Percentiles rank a stretch among this genome's conserved stretches.
Evolutionary conservation across 176 grass and related monocot genomes (phyloP).

Genomic region (Aegilops umbellulata): DNA sequence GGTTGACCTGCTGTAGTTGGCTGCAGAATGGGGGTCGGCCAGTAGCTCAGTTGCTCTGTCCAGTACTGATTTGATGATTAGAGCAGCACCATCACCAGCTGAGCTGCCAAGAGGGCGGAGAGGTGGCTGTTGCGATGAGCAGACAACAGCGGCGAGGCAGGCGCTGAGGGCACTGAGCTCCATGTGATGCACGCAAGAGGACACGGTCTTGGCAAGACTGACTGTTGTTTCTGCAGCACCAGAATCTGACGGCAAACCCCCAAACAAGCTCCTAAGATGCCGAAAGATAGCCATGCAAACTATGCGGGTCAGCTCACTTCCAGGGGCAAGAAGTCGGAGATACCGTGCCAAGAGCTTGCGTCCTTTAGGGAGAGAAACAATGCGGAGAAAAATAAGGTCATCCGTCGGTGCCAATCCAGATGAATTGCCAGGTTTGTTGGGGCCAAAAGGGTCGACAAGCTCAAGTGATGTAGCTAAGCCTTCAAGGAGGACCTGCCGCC

Average conservation of each 20-base stretch:
- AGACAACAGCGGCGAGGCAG: slow-evolving; percentile 92
- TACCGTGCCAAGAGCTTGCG: slow-evolving; percentile 75
- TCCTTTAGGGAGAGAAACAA: slow-evolving; percentile 89
- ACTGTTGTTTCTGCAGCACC: slow-evolving; percentile 65
- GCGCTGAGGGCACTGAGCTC: slow-evolving; percentile 83
- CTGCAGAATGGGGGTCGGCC: slow-evolving; percentile 66
- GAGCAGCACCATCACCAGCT: slow-evolving; percentile 80
- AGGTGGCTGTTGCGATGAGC: slow-evolving; percentile 83
- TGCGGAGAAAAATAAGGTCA: slow-evolving; percentile 80
- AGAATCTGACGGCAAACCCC: slow-evolving; percentile 61
- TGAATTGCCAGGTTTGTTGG: slow-evolving; percentile 62
- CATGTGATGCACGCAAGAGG: slow-evolving; percentile 70
- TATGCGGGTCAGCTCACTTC: slow-evolving; percentile 78
- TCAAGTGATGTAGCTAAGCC: slow-evolving; percentile 88
- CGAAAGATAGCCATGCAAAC: slow-evolving; percentile 94
- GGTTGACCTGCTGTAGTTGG: slow-evolving; percentile 56
- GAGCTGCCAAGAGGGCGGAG: slow-evolving; percentile 82
- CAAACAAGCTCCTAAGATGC: slow-evolving; percentile 83
- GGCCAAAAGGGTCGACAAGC: slow-evolving; percentile 90
- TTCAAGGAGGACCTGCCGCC: slow-evolving; percentile 81
- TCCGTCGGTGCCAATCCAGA: slow-evolving; percentile 67
- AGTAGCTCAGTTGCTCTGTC: slow-evolving; percentile 78
- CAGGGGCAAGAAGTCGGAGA: slow-evolving; percentile 71
- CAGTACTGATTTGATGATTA: slow-evolving; percentile 79
- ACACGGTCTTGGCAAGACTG: slow-evolving; percentile 68